Percentiles rank a stretch among this genome's conserved stretches.
These are phyloP conservation scores for Thelonectria rubi DNA, from an alignment of 2,329 filamentous ascomycete genomes.

Conservation along the genomic window DNA sequence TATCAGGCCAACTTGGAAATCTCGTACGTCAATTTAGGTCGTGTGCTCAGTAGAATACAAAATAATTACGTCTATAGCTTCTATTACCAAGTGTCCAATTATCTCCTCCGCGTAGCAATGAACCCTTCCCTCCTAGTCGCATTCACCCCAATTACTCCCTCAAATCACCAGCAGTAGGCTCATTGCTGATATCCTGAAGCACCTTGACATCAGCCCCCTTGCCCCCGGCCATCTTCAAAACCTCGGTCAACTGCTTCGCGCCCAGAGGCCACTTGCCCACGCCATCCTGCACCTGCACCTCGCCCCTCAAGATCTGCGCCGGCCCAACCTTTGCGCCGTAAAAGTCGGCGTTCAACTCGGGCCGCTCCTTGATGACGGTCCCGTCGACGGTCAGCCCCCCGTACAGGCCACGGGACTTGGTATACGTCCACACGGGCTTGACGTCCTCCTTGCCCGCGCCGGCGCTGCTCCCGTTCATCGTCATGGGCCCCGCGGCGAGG, in stretches of 20 bases:
- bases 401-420: constrained; percentile 71
- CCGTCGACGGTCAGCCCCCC: constrained; percentile 75
- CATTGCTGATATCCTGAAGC: neutral
- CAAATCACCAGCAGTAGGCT: constrained; percentile 3
- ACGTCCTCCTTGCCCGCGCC: constrained; percentile 68
- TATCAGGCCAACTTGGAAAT: too few relatives aligned
- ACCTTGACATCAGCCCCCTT: neutral
- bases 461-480: constrained; percentile 61
- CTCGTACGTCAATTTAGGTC: too few relatives aligned
- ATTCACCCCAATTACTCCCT: neutral
- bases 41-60: too few relatives aligned
- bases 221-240: constrained; percentile 15
- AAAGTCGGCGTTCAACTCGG: constrained; percentile 76
- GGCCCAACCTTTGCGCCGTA: constrained; percentile 57
- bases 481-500: constrained; percentile 63
- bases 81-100: too few relatives aligned
- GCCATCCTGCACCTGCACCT: constrained; percentile 7
- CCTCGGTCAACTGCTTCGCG: constrained; percentile 14
- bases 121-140: neutral
- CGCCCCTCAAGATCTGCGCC: constrained; percentile 21
- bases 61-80: too few relatives aligned
- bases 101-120: too few relatives aligned
- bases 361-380: constrained; percentile 76
- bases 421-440: constrained; percentile 64
- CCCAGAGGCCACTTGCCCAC: constrained; percentile 12